Base-by-base conservation (phyloP, 2,329 filamentous ascomycete species). In the Cadophora sp. region DNA sequence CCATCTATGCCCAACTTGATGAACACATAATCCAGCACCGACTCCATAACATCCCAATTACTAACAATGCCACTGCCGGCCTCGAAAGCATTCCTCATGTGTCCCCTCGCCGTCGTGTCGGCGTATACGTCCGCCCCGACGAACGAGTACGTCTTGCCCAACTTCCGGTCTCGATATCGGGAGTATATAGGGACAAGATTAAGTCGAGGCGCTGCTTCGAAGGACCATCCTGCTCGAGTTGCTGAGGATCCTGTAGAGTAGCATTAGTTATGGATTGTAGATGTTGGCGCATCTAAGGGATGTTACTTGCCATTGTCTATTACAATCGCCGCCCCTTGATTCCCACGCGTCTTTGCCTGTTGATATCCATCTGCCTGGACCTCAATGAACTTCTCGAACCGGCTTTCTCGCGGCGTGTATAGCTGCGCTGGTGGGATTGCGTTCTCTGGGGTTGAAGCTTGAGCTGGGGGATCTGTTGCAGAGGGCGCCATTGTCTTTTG, bases 11-110 rank as follows among this genome's bases (percentile, higher is more conserved):
- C 96, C 64, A 99, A 82, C 81, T 97, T 98, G 72, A 97, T 84
- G 78, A 99, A 99, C 50, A 94, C 86, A 79, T 97, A 97, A 81
- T 99, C 96, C 56, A 99, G 81, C 5, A 97, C 85, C 66, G 95
- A 94, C 79, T 99, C 96, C 88, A 97, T 94, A 41, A 94, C 94
- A 79, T 99, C 96, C 94, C 96, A 99, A 78, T 98, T 98, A 79
- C 93, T 94, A 68, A 98, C 89, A 58, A 99, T 91, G 71, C 94
- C 95, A 53, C 91, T 95, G 27, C 94, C 94, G 1, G 91, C 87
- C 78, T 99, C 96, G 74, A 97, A 98, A 1, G 94, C 91, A 78
- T 93, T 92, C 77, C 95, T 91, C 67, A 97, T 90, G 78, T 98
- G 96, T 13, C 94, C 93, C 65, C 93, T 87, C 24, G 96, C 94